phyloP scores from a whole-genome alignment of 345 rosid genomes.

The Rhizophora apiculata region DNA sequence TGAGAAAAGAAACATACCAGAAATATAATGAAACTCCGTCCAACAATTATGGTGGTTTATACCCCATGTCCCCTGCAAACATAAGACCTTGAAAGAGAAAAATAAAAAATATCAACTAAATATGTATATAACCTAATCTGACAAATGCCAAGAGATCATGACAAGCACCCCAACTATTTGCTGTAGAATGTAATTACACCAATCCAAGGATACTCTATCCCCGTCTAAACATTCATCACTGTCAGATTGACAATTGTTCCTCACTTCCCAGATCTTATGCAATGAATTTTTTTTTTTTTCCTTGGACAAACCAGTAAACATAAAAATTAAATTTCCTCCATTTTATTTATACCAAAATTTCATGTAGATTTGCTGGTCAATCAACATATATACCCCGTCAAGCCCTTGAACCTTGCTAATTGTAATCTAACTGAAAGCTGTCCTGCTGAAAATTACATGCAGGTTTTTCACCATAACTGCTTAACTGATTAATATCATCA shows the following conservation, averaged over 20 bases:
- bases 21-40: slow-evolving; percentile 10
- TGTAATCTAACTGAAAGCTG: background rate
- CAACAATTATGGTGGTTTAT: slow-evolving; percentile 2
- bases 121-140: background rate
- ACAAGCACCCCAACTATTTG: background rate
- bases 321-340: too few relatives aligned
- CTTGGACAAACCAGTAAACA: too few relatives aligned
- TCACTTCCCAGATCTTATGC: background rate
- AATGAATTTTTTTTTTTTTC: too few relatives aligned
- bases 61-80: slow-evolving; percentile 32
- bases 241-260: too few relatives aligned
- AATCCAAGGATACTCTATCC: too few relatives aligned
- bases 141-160: background rate
- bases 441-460: background rate
- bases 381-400: background rate
- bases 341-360: too few relatives aligned
- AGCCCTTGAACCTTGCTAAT: background rate
- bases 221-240: background rate
- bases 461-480: background rate
- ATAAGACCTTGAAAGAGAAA: slow-evolving; percentile 16
- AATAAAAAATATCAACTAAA: slow-evolving; percentile 8
- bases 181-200: background rate
- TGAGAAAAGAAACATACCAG: slow-evolving; percentile 16
- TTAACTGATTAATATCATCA: background rate
- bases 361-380: background rate